phyloP scores from a whole-genome alignment of 768 basidiomycete species.

The Psilocybe cyanescens region DNA sequence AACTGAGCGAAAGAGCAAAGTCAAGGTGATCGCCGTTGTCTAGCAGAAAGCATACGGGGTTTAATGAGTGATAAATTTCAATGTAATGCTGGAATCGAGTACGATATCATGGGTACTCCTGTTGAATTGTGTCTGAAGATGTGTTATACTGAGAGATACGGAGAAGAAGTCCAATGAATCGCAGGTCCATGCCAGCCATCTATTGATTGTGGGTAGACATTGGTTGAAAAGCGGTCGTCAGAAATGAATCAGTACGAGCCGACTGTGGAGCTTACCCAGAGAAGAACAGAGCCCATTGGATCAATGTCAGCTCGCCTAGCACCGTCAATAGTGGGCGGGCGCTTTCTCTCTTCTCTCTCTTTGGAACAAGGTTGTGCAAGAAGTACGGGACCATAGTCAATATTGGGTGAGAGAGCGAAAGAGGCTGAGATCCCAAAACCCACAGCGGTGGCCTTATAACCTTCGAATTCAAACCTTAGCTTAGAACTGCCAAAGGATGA shows the following conservation, averaged over 20 bases:
- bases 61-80: no score
- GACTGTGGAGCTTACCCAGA: slow-evolving; percentile 56
- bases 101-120: slow-evolving; percentile 42
- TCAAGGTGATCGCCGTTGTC: slow-evolving; percentile 91
- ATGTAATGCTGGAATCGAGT: neutral
- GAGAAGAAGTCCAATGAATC: slow-evolving; percentile 90
- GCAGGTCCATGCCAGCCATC: slow-evolving; percentile 86
- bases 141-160: slow-evolving; percentile 61
- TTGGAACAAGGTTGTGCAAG: slow-evolving; percentile 48
- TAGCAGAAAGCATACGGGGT: slow-evolving; percentile 17
- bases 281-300: slow-evolving; percentile 64
- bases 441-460: neutral
- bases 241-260: no score
- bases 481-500: neutral
- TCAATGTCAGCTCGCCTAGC: slow-evolving; percentile 45
- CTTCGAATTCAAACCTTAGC: neutral
- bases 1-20: slow-evolving; percentile 85
- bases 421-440: neutral
- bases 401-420: neutral
- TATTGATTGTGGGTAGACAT: slow-evolving; percentile 22
- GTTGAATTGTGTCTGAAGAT: slow-evolving; percentile 52
- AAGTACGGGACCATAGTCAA: slow-evolving; percentile 14
- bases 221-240: neutral
- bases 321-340: slow-evolving; percentile 47
- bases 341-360: slow-evolving; percentile 39